phyloP scores from a whole-genome alignment of 1,139 yeast species.

The Zygosaccharomyces sapae region DNA sequence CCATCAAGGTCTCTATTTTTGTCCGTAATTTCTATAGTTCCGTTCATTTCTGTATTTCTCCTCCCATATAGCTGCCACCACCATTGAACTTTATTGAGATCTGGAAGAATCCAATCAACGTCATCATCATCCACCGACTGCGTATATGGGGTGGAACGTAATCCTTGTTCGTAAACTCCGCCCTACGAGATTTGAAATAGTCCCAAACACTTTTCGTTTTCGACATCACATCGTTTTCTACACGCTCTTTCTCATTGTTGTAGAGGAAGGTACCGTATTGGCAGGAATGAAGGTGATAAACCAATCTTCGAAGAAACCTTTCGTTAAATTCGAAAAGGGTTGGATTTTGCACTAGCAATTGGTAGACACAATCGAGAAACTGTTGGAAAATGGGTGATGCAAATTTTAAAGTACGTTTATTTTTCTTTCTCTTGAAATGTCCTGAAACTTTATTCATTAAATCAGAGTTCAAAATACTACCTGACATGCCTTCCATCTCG shows the following conservation, averaged over 20 bases:
- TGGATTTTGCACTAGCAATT: slow-evolving; percentile 68
- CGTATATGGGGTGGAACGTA: slow-evolving; percentile 34
- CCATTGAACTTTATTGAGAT: slow-evolving; percentile 67
- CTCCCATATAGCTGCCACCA: slow-evolving; percentile 86
- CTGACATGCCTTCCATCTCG: slow-evolving; percentile 9
- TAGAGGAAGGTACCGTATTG: slow-evolving; percentile 89
- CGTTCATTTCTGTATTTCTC: slow-evolving; percentile 76
- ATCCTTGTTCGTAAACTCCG: slow-evolving; percentile 60
- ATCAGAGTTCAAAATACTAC: slow-evolving; percentile 18
- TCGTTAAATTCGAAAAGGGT: slow-evolving; percentile 79
- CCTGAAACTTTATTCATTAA: slow-evolving; percentile 27
- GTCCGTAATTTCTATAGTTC: slow-evolving; percentile 22
- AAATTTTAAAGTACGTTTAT: slow-evolving; percentile 45
- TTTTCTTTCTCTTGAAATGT: slow-evolving; percentile 29
- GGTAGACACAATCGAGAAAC: slow-evolving; percentile 85
- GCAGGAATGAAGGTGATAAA: slow-evolving; percentile 87
- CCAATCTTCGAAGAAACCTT: slow-evolving; percentile 72
- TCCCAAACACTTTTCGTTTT: slow-evolving; percentile 87
- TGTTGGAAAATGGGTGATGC: slow-evolving; percentile 92
- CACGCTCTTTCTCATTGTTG: slow-evolving; percentile 65
- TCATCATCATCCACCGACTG: slow-evolving; percentile 33
- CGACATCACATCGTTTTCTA: slow-evolving; percentile 40
- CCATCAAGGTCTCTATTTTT: background rate
- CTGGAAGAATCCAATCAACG: slow-evolving; percentile 59
- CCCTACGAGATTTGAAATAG: slow-evolving; percentile 71